Evolutionary conservation across 2,329 filamentous ascomycete genomes (phyloP), one percentile per base, ranked within the genome.

Genomic region (Xylaria sp.): DNA sequence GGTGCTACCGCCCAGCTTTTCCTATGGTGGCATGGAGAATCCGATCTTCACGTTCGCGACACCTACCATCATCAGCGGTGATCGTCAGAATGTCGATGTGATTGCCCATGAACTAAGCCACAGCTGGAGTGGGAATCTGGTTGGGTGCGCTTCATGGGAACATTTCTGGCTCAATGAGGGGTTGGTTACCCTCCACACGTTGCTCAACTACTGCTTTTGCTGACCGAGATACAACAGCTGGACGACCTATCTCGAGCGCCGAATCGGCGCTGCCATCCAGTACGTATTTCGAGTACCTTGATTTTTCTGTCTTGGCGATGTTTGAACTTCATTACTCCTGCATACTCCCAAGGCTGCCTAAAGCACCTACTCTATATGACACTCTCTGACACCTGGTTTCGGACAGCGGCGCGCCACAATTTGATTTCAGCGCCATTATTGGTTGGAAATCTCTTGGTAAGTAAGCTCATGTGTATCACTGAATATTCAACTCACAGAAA

Each of bases 41-140:
- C 94, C 94, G 0, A 90, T 97, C 61, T 97, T 92, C 82, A 98
- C 96, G 0, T 98, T 97, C 79, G 95, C 94, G 1, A 98, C 96
- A 1, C 95, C 95, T 1, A 97, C 94, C 42, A 92, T 98, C 74
- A 94, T 99, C 77, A 96, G 92, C 65, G 95, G 95, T 56, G 92
- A 95, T 75, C 88, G 92, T 51, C 92, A 97, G 77, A 98, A 98
- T 74, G 89, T 98, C 21, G 95, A 98, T 78, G 95, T 98, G 21
- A 97, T 99, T 80, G 96, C 96, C 1, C 96, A 79, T 9, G 77
- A 89, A 86, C 76, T 92, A 70, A 86, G 84, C 72, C 89, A 91
- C 77, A 89, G 92, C 75, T 98, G 94, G 94, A 96, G 92, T 69
- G 95, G 94, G 30, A 98, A 98, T 75, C 82, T 94, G 47, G 92